Conservation (phyloP, 2,329 filamentous ascomycete genomes). For the Ophiostoma himal-ulmi region DNA sequence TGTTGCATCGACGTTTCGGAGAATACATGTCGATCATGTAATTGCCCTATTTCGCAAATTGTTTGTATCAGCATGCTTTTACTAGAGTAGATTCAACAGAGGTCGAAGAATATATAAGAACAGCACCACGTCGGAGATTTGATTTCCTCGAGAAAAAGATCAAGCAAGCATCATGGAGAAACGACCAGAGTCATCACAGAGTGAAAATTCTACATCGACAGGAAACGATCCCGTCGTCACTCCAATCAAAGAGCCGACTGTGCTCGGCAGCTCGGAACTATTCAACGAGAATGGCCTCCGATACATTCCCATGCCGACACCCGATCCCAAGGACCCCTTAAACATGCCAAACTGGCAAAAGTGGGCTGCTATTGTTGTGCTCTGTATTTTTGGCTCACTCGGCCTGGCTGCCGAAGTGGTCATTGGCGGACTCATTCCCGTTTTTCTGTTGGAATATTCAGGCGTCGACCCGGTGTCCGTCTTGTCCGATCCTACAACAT, state of each 20-base stretch:
- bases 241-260: background rate
- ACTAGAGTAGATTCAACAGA: background rate
- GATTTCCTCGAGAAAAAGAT: background rate
- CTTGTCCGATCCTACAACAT: conserved; percentile 17
- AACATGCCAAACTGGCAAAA: conserved; percentile 34
- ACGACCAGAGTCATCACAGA: background rate
- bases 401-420: conserved; percentile 31
- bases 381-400: conserved; percentile 29
- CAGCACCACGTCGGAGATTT: background rate
- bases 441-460: conserved; percentile 36
- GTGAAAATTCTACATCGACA: background rate
- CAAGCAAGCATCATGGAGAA: conserved; percentile 1
- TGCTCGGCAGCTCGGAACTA: conserved; percentile 24
- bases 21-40: conserved; percentile 8
- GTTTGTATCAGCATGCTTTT: background rate
- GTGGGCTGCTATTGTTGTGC: conserved; percentile 30
- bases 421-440: conserved; percentile 33
- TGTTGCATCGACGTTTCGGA: conserved; percentile 3
- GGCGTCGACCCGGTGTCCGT: conserved; percentile 33
- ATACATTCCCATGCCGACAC: conserved; percentile 25
- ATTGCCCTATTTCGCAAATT: background rate
- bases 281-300: conserved; percentile 25
- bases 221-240: background rate
- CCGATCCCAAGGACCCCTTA: conserved; percentile 30
- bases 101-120: background rate